These are phyloP conservation scores for Diversispora epigaea DNA, from an alignment of 192 early-diverging fungal species.

Conservation along the genomic window DNA sequence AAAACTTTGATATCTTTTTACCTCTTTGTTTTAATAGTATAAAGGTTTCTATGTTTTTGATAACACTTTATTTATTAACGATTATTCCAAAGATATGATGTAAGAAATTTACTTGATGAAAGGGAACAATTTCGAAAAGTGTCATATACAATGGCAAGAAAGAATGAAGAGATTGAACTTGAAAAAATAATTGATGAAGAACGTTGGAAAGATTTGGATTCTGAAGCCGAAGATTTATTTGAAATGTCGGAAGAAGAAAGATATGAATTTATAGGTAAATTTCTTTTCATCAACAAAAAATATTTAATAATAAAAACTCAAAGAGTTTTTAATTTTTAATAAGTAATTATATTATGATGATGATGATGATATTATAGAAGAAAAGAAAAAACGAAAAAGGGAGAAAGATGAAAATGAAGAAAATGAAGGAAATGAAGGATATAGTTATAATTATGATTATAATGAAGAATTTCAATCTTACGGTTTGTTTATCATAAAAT, in stretches of 20 bases:
- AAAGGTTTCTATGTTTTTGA: neutral
- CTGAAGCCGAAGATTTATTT: slow-evolving; percentile 56
- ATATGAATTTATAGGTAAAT: slow-evolving; percentile 47
- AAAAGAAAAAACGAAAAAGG: slow-evolving; percentile 37
- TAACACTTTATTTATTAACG: neutral
- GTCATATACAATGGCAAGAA: slow-evolving; percentile 15
- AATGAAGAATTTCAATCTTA: slow-evolving; percentile 19
- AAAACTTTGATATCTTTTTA: neutral
- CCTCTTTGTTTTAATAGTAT: neutral
- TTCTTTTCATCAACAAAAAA: neutral
- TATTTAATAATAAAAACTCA: neutral
- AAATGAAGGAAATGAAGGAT: slow-evolving; percentile 12
- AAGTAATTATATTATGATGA: neutral
- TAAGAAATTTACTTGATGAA: slow-evolving; percentile 58
- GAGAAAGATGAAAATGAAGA: slow-evolving; percentile 32
- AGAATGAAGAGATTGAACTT: slow-evolving; percentile 33
- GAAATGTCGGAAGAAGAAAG: slow-evolving; percentile 58
- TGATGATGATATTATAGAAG: slow-evolving; percentile 1
- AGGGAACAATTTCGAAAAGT: slow-evolving; percentile 25
- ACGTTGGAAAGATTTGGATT: slow-evolving; percentile 61
- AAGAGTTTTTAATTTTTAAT: neutral
- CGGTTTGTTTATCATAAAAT: slow-evolving; percentile 12
- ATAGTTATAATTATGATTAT: slow-evolving; percentile 27
- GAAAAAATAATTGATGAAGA: slow-evolving; percentile 47
- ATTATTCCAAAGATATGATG: slow-evolving; percentile 58